phyloP scores from a whole-genome alignment of 345 rosid species.

The Hypericum androsaemum region DNA sequence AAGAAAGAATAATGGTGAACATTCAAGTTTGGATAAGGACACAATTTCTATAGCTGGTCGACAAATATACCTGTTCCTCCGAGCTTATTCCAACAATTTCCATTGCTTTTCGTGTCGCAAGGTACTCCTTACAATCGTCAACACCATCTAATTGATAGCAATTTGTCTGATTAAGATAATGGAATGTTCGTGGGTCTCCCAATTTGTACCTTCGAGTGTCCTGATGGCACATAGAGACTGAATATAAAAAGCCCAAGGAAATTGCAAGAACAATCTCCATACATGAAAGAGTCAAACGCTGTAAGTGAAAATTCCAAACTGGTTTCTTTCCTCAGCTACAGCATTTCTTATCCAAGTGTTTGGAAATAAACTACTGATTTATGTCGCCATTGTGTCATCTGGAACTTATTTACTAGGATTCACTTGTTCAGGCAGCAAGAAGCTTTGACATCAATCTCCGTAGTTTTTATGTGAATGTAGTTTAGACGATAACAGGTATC shows the following conservation, averaged over 20 bases:
- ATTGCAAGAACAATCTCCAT: background rate
- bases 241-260: background rate
- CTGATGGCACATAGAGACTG: slow-evolving; percentile 31
- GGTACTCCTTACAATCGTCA: slow-evolving; percentile 77
- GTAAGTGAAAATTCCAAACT: background rate
- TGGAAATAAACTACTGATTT: too few species aligned
- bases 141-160: slow-evolving; percentile 70
- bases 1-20: slow-evolving; percentile 5
- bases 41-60: slow-evolving; percentile 14
- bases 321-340: too few species aligned
- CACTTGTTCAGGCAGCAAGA: too few species aligned
- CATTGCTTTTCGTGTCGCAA: slow-evolving; percentile 85
- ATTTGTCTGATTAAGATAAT: slow-evolving; percentile 94
- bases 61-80: slow-evolving; percentile 67
- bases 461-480: too few species aligned
- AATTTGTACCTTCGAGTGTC: slow-evolving; percentile 69
- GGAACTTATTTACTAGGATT: too few species aligned
- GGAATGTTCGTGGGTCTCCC: slow-evolving; percentile 76
- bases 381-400: too few species aligned
- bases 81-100: slow-evolving; percentile 85
- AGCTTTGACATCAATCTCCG: too few species aligned
- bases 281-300: background rate
- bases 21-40: slow-evolving; percentile 7
- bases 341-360: too few species aligned
- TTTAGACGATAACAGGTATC: too few species aligned